Evolutionary conservation across 179 eudicot genomes (phyloP), one percentile per base, ranked within the genome.

Genomic region (Beta macrorhiza): DNA sequence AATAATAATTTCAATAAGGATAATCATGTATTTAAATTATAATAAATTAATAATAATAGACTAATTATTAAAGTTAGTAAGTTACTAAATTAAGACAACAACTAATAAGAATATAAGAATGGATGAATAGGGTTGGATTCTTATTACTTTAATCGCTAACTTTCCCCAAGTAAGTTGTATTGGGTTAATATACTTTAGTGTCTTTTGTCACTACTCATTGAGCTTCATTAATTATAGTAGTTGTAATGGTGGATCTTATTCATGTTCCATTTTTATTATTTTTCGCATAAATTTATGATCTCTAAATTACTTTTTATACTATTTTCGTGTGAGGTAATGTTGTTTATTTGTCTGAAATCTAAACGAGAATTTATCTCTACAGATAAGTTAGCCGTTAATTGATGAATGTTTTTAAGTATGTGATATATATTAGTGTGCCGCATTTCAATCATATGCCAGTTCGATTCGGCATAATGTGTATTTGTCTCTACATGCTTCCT

Each of bases 41-140:
- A 29, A 29, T 29, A 29, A 29, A 29, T 29, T 29, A 29, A 29
- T 29, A 29, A 29, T 29, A 29, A 29, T 29, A 29, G 1, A 29
- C 32, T 29, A 29, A 29, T 29, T 29, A 29, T 29, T 29, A 29
- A 29, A 29, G 32, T 29, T 29, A 29, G 32, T 29, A 29, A 29
- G 32, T 29, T 29, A 29, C 32, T 29, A 29, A 29, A 29, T 29
- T 1, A 29, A 29, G 32, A 29, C 32, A 29, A 29, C 32, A 29
- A 29, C 32, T 29, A 29, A 29, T 29, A 29, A 29, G 32, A 29
- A 29, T 29, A 29, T 29, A 29, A 29, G 32, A 29, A 82, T 82
- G 85, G 85, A 82, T 72, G 65, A n/a, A 3, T 52, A 82, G 47
- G 82, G 85, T 49, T 82, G 85, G 85, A 82, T 82, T 65, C 68